Evolutionary conservation across 2,329 filamentous ascomycete species (phyloP).

Genomic region (Myriosclerotinia curreyana): DNA sequence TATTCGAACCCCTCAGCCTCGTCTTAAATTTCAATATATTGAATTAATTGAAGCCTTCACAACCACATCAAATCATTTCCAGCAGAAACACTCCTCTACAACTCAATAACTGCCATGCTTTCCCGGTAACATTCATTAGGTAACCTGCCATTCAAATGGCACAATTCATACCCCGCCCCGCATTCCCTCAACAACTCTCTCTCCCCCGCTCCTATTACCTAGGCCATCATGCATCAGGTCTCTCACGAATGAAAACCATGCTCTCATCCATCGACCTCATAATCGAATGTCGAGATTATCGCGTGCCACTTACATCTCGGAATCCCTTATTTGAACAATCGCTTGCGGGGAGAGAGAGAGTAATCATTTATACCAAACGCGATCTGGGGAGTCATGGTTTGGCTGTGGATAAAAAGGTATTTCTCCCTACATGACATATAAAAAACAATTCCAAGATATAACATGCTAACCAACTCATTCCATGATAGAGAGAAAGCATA

Average conservation of each 20-base stretch:
- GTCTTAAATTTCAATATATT: constrained; percentile 29
- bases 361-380: constrained; percentile 88
- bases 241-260: constrained; percentile 77
- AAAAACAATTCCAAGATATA: constrained; percentile 21
- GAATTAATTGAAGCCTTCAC: constrained; percentile 23
- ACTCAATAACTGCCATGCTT: constrained; percentile 19
- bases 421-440: neutral
- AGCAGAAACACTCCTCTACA: neutral
- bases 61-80: constrained; percentile 21
- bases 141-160: constrained; percentile 28
- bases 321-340: constrained; percentile 85
- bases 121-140: constrained; percentile 24
- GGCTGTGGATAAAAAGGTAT: constrained; percentile 44
- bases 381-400: constrained; percentile 61
- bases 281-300: constrained; percentile 91
- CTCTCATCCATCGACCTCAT: constrained; percentile 81
- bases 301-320: constrained; percentile 81
- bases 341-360: constrained; percentile 67
- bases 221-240: constrained; percentile 82
- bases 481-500: constrained; percentile 46
- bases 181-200: constrained; percentile 68
- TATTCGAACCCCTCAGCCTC: constrained; percentile 34
- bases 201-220: constrained; percentile 91
- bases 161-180: constrained; percentile 67
- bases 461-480: no score